These are phyloP conservation scores for Yueomyces sp. DNA, from an alignment of 1,139 yeast species.

Conservation along the genomic window DNA sequence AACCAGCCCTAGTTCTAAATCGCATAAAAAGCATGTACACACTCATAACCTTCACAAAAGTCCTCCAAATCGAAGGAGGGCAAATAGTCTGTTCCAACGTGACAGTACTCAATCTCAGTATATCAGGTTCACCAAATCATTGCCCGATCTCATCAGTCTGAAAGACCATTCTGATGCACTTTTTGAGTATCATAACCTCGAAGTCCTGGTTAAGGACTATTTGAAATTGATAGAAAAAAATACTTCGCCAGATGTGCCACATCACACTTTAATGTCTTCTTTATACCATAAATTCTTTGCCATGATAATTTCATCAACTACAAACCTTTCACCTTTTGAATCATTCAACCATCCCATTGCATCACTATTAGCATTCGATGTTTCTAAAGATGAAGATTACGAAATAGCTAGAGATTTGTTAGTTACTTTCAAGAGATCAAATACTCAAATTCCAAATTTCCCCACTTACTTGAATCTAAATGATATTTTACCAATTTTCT, in stretches of 20 bases:
- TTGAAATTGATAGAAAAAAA: slow-evolving; percentile 24
- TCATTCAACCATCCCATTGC: slow-evolving; percentile 84
- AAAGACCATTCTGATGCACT: slow-evolving; percentile 17
- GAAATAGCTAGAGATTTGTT: slow-evolving; percentile 43
- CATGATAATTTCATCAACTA: slow-evolving; percentile 43
- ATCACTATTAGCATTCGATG: slow-evolving; percentile 50
- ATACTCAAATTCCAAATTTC: slow-evolving; percentile 21
- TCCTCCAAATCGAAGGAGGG: slow-evolving; percentile 12
- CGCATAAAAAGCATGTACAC: background rate
- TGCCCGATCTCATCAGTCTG: slow-evolving; percentile 25
- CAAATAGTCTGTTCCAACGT: slow-evolving; percentile 21
- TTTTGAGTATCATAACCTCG: slow-evolving; percentile 24
- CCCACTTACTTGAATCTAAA: slow-evolving; percentile 50
- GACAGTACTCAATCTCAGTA: slow-evolving; percentile 23
- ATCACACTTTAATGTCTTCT: slow-evolving; percentile 27
- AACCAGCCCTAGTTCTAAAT: background rate
- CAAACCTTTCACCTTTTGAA: slow-evolving; percentile 66
- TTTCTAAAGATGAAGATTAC: slow-evolving; percentile 19
- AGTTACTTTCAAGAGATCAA: slow-evolving; percentile 33
- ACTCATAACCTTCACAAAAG: background rate
- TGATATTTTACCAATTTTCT: slow-evolving; percentile 37
- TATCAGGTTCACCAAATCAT: slow-evolving; percentile 37
- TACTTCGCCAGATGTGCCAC: slow-evolving; percentile 10
- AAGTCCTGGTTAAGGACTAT: slow-evolving; percentile 23
- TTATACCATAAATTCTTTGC: slow-evolving; percentile 51